Evolutionary conservation across 2,329 filamentous ascomycete species (phyloP).

Genomic region (Botrytis medusae): DNA sequence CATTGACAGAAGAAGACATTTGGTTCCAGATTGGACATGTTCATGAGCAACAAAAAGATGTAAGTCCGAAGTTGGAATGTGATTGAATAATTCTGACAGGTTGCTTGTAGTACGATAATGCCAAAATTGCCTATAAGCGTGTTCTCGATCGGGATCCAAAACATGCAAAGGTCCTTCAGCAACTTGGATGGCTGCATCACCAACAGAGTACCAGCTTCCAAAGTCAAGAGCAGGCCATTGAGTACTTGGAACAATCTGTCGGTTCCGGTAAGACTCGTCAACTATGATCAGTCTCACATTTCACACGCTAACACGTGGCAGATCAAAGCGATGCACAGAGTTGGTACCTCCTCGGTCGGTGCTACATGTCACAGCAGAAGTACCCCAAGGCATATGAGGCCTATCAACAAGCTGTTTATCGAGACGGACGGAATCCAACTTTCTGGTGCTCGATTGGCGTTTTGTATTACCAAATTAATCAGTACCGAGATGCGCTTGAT

Average conservation of each 20-base stretch:
- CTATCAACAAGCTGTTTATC: conserved; percentile 97
- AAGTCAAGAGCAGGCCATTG: conserved; percentile 93
- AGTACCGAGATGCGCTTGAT: conserved; percentile 96
- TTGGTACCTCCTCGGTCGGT: conserved; percentile 96
- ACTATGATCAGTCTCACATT: conserved; percentile 30
- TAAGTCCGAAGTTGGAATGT: conserved; percentile 51
- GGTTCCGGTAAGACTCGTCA: conserved; percentile 67
- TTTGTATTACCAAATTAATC: conserved; percentile 98
- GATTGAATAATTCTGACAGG: conserved; percentile 36
- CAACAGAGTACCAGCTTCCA: conserved; percentile 89
- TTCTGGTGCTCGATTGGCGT: conserved; percentile 99
- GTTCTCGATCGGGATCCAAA: conserved; percentile 93
- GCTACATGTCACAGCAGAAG: conserved; percentile 99
- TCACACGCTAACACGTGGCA: conserved; percentile 46
- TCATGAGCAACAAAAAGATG: conserved; percentile 97
- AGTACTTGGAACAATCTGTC: conserved; percentile 96
- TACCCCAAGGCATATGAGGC: conserved; percentile 98
- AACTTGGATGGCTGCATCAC: conserved; percentile 96
- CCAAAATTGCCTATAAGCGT: conserved; percentile 87
- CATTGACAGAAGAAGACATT: conserved; percentile 94
- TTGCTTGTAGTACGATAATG: conserved; percentile 73
- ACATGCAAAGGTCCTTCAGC: conserved; percentile 96
- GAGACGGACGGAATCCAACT: conserved; percentile 94
- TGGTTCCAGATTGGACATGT: conserved; percentile 99
- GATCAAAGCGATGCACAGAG: conserved; percentile 95